These are phyloP conservation scores for Parathielavia appendiculata DNA, from an alignment of 495 filamentous ascomycete species.

Conservation along the genomic window DNA sequence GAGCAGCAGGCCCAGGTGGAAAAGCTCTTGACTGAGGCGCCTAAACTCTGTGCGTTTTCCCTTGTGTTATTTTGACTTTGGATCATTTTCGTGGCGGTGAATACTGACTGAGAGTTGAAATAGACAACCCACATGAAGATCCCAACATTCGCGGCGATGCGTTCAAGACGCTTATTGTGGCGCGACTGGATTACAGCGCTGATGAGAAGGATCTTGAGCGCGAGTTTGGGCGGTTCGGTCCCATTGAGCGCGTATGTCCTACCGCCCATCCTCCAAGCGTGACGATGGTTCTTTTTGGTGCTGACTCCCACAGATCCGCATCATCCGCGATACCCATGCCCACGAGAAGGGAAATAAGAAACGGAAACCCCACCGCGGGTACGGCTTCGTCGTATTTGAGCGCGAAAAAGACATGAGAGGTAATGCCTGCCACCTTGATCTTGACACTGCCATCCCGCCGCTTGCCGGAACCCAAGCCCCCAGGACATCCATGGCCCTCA, in stretches of 20 bases:
- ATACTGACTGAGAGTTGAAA: background rate
- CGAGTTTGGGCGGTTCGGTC: conserved; percentile 91
- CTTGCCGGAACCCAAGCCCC: conserved; percentile 15
- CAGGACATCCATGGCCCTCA: conserved; percentile 49
- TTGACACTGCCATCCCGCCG: conserved; percentile 32
- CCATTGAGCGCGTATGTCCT: conserved; percentile 77
- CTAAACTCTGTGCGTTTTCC: conserved; percentile 58
- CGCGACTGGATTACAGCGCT: conserved; percentile 80
- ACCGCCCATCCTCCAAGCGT: conserved; percentile 1
- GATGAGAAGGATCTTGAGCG: conserved; percentile 86
- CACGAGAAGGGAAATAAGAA: conserved; percentile 66
- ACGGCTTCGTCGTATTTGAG: conserved; percentile 96
- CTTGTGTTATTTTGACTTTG: background rate
- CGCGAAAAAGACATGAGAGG: conserved; percentile 99
- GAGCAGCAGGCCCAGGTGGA: conserved; percentile 68
- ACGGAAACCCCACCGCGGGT: conserved; percentile 82
- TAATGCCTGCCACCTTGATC: conserved; percentile 50
- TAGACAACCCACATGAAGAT: conserved; percentile 70
- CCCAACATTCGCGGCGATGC: conserved; percentile 85
- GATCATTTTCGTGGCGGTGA: conserved; percentile 7
- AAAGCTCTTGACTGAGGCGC: conserved; percentile 59
- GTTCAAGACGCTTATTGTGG: conserved; percentile 91
- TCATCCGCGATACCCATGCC: conserved; percentile 64
- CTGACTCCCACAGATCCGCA: conserved; percentile 66
- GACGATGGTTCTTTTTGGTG: background rate